Base-by-base conservation (phyloP, 2,329 filamentous ascomycete genomes). In the Bertia moriformis region DNA sequence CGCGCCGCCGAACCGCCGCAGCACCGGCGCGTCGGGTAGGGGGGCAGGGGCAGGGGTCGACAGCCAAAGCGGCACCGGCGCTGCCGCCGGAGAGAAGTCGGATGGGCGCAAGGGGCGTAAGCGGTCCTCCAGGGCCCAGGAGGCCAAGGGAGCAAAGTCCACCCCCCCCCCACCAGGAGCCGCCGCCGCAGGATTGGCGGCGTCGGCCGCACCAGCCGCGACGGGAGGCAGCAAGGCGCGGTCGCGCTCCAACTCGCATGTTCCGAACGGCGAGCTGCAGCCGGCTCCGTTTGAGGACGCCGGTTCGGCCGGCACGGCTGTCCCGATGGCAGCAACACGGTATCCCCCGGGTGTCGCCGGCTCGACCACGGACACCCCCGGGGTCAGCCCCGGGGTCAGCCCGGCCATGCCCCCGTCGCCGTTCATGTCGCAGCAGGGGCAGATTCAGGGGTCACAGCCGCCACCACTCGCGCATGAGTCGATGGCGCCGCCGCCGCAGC, bases 1-100 rank as follows among this genome's bases (percentile, higher is more conserved):
- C 7, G 68, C 69, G n/a, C 79, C 75, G 3, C 71, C 71, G 2
- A 63, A 65, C 3, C 66, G 69, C 18, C 65, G 72, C 42, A 68
- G 62, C 41, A 62, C 56, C 13, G 52, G 7, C 7, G 22, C 22
- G n/a, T 38, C 36, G 48, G 18, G 47, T 57, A 14, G 46, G 48
- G 51, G 50, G 3, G 48, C 35, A 70, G 63, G 48, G 59, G 57
- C 37, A 61, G 70, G 18, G 58, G 54, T 35, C 53, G 51, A 20
- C 19, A 39, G 19, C 46, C 55, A n/a, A n/a, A n/a, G n/a, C n/a
- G n/a, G n/a, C n/a, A n/a, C n/a, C n/a, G n/a, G n/a, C n/a, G n/a
- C n/a, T n/a, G n/a, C n/a, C n/a, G n/a, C n/a, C n/a, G n/a, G n/a
- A 14, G 69, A 73, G 43, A 73, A 62, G 49, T 46, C 54, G 1